Base-by-base conservation (phyloP, 2,329 filamentous ascomycete genomes). In the Fusarium veterinarium region DNA sequence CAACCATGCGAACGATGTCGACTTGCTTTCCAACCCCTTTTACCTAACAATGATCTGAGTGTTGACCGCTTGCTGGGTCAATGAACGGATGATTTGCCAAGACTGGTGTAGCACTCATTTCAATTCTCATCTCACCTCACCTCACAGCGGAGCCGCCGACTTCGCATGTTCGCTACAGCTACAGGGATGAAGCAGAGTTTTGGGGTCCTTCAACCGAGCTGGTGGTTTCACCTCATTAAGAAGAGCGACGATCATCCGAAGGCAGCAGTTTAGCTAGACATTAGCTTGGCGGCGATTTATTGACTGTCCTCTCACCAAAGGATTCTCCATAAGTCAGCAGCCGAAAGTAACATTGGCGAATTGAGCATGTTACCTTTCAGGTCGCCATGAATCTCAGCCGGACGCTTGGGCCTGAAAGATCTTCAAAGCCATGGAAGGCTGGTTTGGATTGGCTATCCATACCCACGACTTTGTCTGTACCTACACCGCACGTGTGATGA, bases 151-250 rank as follows among this genome's bases (percentile, higher is more conserved):
- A 71, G 51, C 52, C 41, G 42, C 60, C 60, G 60, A 64, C 31
- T 60, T 48, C 30, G 55, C 45, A 31, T 65, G 37, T 60, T 41
- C 23, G 28, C 71, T 61, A n/a, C 55, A 67, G 61, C 56, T 64
- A 60, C 60, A 67, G 67, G 68, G 61, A 67, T 67, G 30, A 37
- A 58, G 45, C 44, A 52, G 25, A 38, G 45, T 38, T 59, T 69
- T 67, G 53, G 49, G 66, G 68, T 20, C 41, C 37, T 45, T 66
- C 59, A 58, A 71, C 70, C 65, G 65, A 72, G 35, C 65, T 72
- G 69, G 52, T 72, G 69, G 70, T 72, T 72, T 72, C 69, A 73
- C 60, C 53, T 64, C 40, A 53, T 58, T 44, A 66, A 56, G 38
- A 53, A 56, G 37, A 45, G 51, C 49, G 70, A 70, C 67, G 65